Evolutionary conservation across 306 rosid genomes (phyloP).

Genomic region (Vachellia pachyceras): DNA sequence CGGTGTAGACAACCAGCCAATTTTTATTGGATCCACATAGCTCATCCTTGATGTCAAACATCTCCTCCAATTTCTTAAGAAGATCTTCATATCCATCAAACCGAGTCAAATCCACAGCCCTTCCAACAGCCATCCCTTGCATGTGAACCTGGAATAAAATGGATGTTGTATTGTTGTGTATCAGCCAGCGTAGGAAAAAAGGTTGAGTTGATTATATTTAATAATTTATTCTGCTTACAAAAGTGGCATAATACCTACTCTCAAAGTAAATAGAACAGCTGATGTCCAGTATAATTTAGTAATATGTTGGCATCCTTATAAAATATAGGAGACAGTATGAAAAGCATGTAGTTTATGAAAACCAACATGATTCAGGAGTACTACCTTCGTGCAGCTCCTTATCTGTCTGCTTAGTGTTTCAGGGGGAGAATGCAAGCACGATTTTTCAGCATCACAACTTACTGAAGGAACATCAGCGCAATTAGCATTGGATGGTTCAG

Average conservation of each 20-base stretch:
- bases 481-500: conserved; percentile 87
- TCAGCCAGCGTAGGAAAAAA: not conserved
- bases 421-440: conserved; percentile 77
- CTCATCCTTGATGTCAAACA: conserved; percentile 91
- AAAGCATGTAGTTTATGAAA: not conserved
- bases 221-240: not conserved
- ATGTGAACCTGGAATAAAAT: conserved; percentile 78
- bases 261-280: not conserved
- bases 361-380: conserved; percentile 16
- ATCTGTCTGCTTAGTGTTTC: conserved; percentile 90
- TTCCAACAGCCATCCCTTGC: conserved; percentile 99
- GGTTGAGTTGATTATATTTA: not conserved
- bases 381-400: conserved; percentile 98
- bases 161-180: conserved; percentile 4
- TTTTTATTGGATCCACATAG: conserved; percentile 74
- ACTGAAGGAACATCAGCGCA: conserved; percentile 81
- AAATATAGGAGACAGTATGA: conserved; percentile 18
- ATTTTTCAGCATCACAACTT: conserved; percentile 93
- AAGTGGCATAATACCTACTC: not conserved
- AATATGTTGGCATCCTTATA: conserved; percentile 10
- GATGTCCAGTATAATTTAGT: not conserved
- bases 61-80: conserved; percentile 81
- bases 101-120: conserved; percentile 91
- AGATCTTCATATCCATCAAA: conserved; percentile 81
- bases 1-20: conserved; percentile 95